Base-by-base conservation (phyloP, 2,329 filamentous ascomycete species). In the Fusarium proliferatum region DNA sequence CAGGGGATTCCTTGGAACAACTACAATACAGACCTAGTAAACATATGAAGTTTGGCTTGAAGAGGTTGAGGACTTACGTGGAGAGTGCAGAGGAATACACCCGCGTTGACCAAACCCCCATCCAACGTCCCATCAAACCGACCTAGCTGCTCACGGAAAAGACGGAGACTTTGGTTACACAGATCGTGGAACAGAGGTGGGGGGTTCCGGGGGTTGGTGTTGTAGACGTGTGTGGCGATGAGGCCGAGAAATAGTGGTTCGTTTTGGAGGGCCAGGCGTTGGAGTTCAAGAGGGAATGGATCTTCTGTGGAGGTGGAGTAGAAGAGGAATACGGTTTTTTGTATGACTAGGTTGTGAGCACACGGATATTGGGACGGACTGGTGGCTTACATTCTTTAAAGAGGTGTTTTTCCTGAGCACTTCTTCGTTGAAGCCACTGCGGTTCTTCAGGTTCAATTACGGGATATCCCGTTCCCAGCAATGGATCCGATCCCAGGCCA, bases 1-100 rank as follows among this genome's bases (percentile, higher is more conserved):
- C 73, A 76, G 0, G 67, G 73, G 0, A 61, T 65, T 9, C 67
- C 73, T 51, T 76, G 73, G 4, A 75, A 75, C 1, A 76, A 21
- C 73, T 76, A 16, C 7, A 5, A 21, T 3, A 6, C 6, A 34
- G 33, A 34, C 16, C 23, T n/a, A 61, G 21, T 45, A 2, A 12
- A 17, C 10, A 41, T 10, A 3, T 41, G 17, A 7, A 21, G 19
- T 34, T 34, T 34, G 19, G 10, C 21, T 3, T 12, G 39, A 30
- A 16, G 3, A 10, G 9, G 21, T 2, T n/a, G 9, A 6, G 9
- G 9, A 36, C 68, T 62, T 57, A 74, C 72, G 16, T 75, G 64
- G 4, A 75, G 38, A 0, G 72, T 74, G 15, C 72, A 75, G 2
- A 75, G 45, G 36, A 75, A 74, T 2, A 64, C 21, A 3, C 72